Evolutionary conservation across 345 rosid species (phyloP), one percentile per base, ranked within the genome.

Genomic region (Alliaria petiolata): DNA sequence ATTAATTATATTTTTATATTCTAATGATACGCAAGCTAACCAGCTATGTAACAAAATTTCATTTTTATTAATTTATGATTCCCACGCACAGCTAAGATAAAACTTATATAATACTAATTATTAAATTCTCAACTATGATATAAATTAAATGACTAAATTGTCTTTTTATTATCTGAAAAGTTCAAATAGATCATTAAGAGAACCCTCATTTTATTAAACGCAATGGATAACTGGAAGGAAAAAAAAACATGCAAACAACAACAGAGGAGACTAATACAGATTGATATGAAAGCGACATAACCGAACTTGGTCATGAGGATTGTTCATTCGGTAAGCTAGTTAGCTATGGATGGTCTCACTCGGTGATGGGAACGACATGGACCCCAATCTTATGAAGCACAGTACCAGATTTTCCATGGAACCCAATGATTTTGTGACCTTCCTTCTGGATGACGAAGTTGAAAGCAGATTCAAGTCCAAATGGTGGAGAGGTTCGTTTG

Each of bases 381-480:
- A 69, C 73, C 15, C 73, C 73, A 43, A 69, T 28, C 31, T 55
- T 13, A 14, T 57, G 54, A 57, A 69, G 40, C 31, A 31, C 13
- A 19, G n/a, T 19, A 43, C 65, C 35, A 0, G 73, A 46, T 45
- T 33, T 69, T 43, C 73, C 73, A 57, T 69, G 65, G 73, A 57
- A 69, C 6, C 73, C 73, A 20, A 20, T 47, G 15, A 69, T 57
- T 30, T 56, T 44, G 31, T 59, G 43, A 16, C 25, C 35, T 19
- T 30, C 39, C 33, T 55, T 19, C 20, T 19, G 9, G n/a, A 69
- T 57, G 15, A 20, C 53, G 14, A 69, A 69, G 7, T 2, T 31
- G 11, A 20, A 30, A 3, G 30, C 25, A 6, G 22, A 2, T 56
- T 44, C 44, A 2, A 54, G 34, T 30, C 73, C 73, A 44, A 30